A percentile compares a stretch with the other conserved stretches of the same genome.
These are phyloP conservation scores for Xylaria longipes DNA, from an alignment of 495 filamentous ascomycete species.

Conservation along the genomic window DNA sequence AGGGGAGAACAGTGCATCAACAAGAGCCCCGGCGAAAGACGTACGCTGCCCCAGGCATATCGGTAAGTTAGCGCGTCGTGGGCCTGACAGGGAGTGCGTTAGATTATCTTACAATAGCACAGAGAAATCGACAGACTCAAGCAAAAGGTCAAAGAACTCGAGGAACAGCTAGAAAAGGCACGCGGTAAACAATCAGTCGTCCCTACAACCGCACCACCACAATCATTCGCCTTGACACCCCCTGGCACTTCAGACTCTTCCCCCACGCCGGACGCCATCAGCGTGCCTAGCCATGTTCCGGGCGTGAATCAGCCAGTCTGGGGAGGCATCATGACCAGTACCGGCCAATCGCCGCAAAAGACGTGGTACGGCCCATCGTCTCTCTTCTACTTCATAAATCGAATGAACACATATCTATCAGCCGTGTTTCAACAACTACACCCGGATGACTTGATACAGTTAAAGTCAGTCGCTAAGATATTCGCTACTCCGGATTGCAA, in stretches of 20 bases:
- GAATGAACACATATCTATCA: constrained; percentile 45
- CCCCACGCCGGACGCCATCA: background rate
- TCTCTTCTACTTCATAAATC: constrained; percentile 47
- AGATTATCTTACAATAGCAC: constrained; percentile 7
- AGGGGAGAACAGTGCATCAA: constrained; percentile 50
- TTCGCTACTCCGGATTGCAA: constrained; percentile 30
- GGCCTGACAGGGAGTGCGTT: background rate
- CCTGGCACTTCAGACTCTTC: constrained; percentile 17
- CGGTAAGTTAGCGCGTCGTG: constrained; percentile 25
- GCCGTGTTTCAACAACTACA: constrained; percentile 40
- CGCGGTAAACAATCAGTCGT: constrained; percentile 1
- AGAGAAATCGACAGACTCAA: constrained; percentile 53
- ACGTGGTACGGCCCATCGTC: constrained; percentile 50
- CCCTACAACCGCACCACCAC: background rate
- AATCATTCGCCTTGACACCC: constrained; percentile 27
- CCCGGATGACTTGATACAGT: constrained; percentile 29
- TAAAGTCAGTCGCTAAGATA: constrained; percentile 28
- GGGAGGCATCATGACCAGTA: constrained; percentile 39
- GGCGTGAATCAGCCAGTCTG: constrained; percentile 27
- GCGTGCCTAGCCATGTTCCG: constrained; percentile 16
- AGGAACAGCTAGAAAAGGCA: constrained; percentile 40
- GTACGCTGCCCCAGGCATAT: constrained; percentile 47
- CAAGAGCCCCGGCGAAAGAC: constrained; percentile 39
- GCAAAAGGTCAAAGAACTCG: constrained; percentile 46
- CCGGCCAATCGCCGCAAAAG: constrained; percentile 37